Conservation (phyloP, 176 grass and related monocot genomes). For the Musa acuminata region DNA sequence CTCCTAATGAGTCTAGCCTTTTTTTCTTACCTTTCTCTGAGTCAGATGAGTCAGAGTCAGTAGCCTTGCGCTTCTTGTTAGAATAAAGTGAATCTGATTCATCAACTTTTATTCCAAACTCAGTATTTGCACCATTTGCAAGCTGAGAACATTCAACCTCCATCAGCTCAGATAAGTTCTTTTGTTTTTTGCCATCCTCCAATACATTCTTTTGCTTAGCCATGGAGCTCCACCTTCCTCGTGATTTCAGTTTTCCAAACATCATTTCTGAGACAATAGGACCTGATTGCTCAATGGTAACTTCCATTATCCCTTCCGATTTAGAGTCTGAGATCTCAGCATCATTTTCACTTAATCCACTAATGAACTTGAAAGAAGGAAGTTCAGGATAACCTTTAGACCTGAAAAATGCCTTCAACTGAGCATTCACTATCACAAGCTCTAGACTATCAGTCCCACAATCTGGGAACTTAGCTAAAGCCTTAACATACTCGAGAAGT, state of each 20-base stretch:
- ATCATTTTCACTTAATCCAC: conserved; percentile 44
- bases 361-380: conserved; percentile 54
- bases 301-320: conserved; percentile 26
- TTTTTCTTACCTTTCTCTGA: conserved; percentile 44
- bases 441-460: conserved; percentile 50
- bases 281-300: neutral
- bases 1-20: conserved; percentile 40
- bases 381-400: conserved; percentile 69
- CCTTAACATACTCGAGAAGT: conserved; percentile 61
- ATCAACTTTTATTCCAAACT: conserved; percentile 13
- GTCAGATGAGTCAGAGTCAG: conserved; percentile 37
- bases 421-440: conserved; percentile 59
- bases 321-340: conserved; percentile 15
- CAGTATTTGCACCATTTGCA: conserved; percentile 29
- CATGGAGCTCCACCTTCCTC: conserved; percentile 56
- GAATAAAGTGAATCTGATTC: conserved; percentile 4
- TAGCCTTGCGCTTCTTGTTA: conserved; percentile 13
- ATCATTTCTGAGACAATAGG: conserved; percentile 11
- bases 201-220: conserved; percentile 43
- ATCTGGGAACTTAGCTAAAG: conserved; percentile 45
- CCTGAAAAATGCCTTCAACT: conserved; percentile 68
- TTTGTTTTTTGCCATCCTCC: neutral
- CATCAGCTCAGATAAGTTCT: conserved; percentile 29
- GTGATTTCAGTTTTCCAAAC: conserved; percentile 43
- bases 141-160: conserved; percentile 30